phyloP scores from a whole-genome alignment of 768 basidiomycete species.

The Coprinopsis sp. region DNA sequence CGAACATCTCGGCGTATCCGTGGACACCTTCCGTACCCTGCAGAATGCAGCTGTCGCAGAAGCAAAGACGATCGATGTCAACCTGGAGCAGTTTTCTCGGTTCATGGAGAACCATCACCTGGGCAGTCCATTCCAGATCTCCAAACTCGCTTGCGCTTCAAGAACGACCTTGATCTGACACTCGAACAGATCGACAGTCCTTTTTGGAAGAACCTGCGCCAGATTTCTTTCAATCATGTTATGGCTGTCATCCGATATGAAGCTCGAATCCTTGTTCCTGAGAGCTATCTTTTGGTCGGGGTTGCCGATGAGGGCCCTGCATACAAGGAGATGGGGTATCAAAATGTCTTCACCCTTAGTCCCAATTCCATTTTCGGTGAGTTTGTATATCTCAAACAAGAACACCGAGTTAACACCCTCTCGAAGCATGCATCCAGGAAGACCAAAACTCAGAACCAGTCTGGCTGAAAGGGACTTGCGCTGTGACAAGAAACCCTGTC shows the following conservation, averaged over 20 bases:
- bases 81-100: conserved; percentile 39
- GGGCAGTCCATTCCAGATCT: conserved; percentile 43
- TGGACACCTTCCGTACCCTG: conserved; percentile 52
- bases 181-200: conserved; percentile 41
- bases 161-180: conserved; percentile 39
- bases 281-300: conserved; percentile 68
- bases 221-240: conserved; percentile 57
- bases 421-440: conserved; percentile 52
- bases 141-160: conserved; percentile 34
- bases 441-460: conserved; percentile 42
- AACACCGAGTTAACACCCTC: background rate
- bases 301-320: conserved; percentile 79
- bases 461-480: conserved; percentile 56
- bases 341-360: conserved; percentile 50
- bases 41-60: conserved; percentile 56
- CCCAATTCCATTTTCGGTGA: conserved; percentile 65
- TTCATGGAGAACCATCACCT: conserved; percentile 46
- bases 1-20: conserved; percentile 65
- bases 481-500: conserved; percentile 67
- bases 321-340: conserved; percentile 42
- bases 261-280: conserved; percentile 67
- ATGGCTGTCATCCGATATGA: conserved; percentile 69
- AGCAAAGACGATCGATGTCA: conserved; percentile 57
- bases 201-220: conserved; percentile 54
- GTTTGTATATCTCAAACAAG: conserved; percentile 16